phyloP scores from a whole-genome alignment of 2,329 filamentous ascomycete species.

The Aspergillus tamarii region DNA sequence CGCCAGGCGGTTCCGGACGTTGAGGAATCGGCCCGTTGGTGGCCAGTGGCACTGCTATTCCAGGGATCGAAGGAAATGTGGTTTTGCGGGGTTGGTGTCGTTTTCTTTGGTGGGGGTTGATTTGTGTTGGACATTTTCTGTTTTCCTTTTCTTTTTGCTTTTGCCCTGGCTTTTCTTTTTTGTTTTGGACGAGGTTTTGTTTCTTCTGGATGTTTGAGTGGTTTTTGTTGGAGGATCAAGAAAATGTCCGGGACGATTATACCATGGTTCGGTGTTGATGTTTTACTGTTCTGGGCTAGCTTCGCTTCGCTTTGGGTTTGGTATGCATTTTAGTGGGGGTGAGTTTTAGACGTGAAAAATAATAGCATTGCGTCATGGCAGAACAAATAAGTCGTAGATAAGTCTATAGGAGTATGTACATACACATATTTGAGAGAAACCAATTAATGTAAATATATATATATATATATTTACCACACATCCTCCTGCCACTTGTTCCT shows the following conservation, averaged over 20 bases:
- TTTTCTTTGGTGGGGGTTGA: background rate
- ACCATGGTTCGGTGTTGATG: conserved; percentile 18
- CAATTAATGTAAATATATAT: too few species aligned
- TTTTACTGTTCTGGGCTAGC: conserved; percentile 11
- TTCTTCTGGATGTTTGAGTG: too few species aligned
- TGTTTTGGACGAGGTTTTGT: too few species aligned
- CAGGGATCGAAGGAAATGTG: conserved; percentile 45
- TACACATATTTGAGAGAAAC: background rate
- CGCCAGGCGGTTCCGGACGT: conserved; percentile 72
- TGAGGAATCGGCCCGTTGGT: conserved; percentile 74
- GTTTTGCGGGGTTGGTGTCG: conserved; percentile 19
- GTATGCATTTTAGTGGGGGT: background rate
- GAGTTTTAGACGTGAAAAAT: background rate
- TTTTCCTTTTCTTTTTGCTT: background rate
- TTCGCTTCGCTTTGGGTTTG: background rate
- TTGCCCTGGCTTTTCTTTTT: background rate
- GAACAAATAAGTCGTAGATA: background rate
- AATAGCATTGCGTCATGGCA: background rate
- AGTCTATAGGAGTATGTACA: background rate
- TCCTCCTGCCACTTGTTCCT: conserved; percentile 58
- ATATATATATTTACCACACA: conserved; percentile 45
- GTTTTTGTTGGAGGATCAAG: background rate
- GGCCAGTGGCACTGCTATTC: conserved; percentile 74
- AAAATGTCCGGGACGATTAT: background rate
- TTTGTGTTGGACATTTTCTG: conserved; percentile 5